phyloP scores from a whole-genome alignment of 1,284 basidiomycete species.

The Peniophora sp. region DNA sequence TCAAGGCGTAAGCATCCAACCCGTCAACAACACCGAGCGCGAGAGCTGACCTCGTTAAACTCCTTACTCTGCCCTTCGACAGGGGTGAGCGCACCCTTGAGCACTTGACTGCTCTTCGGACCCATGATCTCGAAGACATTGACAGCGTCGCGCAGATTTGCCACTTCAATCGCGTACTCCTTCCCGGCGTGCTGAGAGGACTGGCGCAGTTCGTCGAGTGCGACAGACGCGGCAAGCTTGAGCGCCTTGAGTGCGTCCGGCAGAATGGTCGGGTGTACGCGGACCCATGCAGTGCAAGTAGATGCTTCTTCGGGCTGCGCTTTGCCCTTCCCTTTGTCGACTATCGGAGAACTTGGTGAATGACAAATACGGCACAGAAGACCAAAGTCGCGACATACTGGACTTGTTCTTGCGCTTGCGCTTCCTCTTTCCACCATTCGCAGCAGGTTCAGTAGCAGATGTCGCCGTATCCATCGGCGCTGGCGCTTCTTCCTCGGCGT shows the following conservation, averaged over 20 bases:
- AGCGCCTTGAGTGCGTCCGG: conserved; percentile 47
- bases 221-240: conserved; percentile 39
- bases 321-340: not conserved
- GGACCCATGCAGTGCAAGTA: conserved; percentile 59
- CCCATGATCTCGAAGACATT: conserved; percentile 86
- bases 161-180: conserved; percentile 47
- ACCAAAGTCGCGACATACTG: conserved; percentile 10
- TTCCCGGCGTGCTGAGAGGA: conserved; percentile 17
- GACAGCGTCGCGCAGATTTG: conserved; percentile 61
- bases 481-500: too few relatives aligned
- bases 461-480: conserved; percentile 21
- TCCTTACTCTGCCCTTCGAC: conserved; percentile 46
- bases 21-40: conserved; percentile 26
- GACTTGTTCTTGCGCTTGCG: conserved; percentile 13
- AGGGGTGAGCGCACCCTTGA: conserved; percentile 65
- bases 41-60: conserved; percentile 45
- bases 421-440: conserved; percentile 12
- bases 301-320: conserved; percentile 5
- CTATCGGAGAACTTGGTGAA: conserved; percentile 7
- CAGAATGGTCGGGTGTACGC: conserved; percentile 70
- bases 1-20: conserved; percentile 16
- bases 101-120: conserved; percentile 70
- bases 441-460: not conserved
- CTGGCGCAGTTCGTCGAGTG: conserved; percentile 34
- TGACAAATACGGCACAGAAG: too few relatives aligned